Conservation (phyloP, 306 rosid genomes). For the Crataegus laevigata region DNA sequence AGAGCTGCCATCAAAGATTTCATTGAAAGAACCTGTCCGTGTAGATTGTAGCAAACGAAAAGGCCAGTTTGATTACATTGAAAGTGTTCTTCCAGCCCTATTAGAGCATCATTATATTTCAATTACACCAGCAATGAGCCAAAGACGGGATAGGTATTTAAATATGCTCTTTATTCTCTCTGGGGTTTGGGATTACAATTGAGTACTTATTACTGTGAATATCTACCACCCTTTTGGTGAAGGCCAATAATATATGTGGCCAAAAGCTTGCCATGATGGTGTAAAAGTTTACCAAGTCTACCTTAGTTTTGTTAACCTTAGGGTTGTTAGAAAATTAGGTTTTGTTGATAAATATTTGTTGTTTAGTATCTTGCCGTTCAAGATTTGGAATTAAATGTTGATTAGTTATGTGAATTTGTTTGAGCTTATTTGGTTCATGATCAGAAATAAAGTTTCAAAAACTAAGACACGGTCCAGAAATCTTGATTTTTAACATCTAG, state of each 20-base stretch:
- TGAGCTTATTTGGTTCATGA: background rate
- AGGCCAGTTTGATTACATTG: constrained; percentile 80
- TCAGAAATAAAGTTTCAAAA: background rate
- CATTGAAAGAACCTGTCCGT: constrained; percentile 56
- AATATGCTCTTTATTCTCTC: background rate
- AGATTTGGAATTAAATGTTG: background rate
- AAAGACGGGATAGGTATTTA: constrained; percentile 86
- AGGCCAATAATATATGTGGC: background rate
- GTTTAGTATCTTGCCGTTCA: background rate
- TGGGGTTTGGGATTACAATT: background rate
- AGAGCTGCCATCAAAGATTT: constrained; percentile 59
- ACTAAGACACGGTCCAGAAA: background rate
- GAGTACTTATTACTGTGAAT: background rate
- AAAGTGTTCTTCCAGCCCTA: constrained; percentile 73
- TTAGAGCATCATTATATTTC: constrained; percentile 72
- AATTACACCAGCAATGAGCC: constrained; percentile 86
- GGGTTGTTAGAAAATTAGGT: background rate
- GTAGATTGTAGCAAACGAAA: constrained; percentile 94
- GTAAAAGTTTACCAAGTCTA: background rate
- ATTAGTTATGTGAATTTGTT: background rate
- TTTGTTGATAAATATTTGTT: background rate
- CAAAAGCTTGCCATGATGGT: background rate
- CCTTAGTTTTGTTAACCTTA: background rate
- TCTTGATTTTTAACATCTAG: background rate
- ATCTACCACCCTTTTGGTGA: background rate